Base-by-base conservation (phyloP, 495 filamentous ascomycete species). In the Tuber borchii region DNA sequence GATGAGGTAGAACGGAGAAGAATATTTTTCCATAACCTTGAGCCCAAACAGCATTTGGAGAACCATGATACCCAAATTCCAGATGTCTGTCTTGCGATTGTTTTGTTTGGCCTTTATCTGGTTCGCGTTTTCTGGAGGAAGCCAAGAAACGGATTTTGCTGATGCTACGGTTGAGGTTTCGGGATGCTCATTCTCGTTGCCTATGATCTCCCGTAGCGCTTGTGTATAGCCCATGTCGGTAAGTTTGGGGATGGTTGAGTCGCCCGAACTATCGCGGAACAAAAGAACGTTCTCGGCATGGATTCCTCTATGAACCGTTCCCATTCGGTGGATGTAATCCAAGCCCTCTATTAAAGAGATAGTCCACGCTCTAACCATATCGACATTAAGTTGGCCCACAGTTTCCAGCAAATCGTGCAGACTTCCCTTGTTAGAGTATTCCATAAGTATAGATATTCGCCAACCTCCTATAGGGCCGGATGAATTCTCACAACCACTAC, bases 1-100 rank as follows among this genome's bases (percentile, higher is more conserved):
- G 76, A 91, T 86, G 70, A 97, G 83, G 34, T 89, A 88, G 68
- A 88, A 87, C 14, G 94, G 94, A 0, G 93, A 96, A 37, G 88
- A 90, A 80, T 97, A 93, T 75, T 90, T 90, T 72, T 91, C 86
- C 39, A 91, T 84, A 16, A 93, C 88, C 79, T 92, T 88, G 73
- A 92, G 85, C 40, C 95, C 95, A 81, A 97, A 95, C n/a, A 93
- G 86, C 93, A 98, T 97, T 83, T 98, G 94, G 42, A 97, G 84
- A 78, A 97, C 90, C 31, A 97, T 87, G 56, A 97, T 88, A 7
- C 95, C 95, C 78, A 98, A 88, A 78, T 97, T 91, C 95, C 95
- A 99, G 20, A 99, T 88, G 83, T 98, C 96, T 0, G 93, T 92
- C 83, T 96, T 97, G 39, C 72, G 76, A 79, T 91, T 90, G 16